These are phyloP conservation scores for Solanum ossicruentum DNA, from an alignment of 257 asterid species.

Conservation along the genomic window DNA sequence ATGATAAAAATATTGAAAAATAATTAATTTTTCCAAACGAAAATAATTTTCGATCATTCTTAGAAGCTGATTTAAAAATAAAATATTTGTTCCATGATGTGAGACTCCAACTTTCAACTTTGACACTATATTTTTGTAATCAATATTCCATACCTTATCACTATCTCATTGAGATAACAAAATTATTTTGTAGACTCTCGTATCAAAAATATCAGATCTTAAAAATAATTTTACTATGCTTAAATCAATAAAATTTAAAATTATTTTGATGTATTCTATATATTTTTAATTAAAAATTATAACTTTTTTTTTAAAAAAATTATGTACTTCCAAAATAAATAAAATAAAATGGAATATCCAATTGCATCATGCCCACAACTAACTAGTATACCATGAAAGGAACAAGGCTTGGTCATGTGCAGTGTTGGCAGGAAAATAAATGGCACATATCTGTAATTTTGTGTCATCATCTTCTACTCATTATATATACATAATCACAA, in stretches of 20 bases:
- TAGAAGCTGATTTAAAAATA: background rate
- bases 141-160: too few species aligned
- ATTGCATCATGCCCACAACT: background rate
- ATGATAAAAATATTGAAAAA: too few species aligned
- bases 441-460: background rate
- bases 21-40: background rate
- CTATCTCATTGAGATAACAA: too few species aligned
- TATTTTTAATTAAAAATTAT: background rate
- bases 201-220: too few species aligned
- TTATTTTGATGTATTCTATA: background rate
- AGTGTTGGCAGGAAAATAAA: background rate
- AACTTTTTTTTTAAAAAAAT: too few species aligned
- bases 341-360: background rate
- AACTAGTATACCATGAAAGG: background rate
- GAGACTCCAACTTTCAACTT: too few species aligned
- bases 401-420: background rate
- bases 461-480: background rate
- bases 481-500: background rate
- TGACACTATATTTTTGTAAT: too few species aligned
- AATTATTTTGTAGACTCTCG: too few species aligned
- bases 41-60: background rate
- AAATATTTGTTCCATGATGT: too few species aligned
- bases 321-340: background rate
- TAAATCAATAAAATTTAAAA: too few species aligned
- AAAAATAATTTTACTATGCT: too few species aligned